These are phyloP conservation scores for Marasmius sp. DNA, from an alignment of 1,284 basidiomycete species.

Conservation along the genomic window DNA sequence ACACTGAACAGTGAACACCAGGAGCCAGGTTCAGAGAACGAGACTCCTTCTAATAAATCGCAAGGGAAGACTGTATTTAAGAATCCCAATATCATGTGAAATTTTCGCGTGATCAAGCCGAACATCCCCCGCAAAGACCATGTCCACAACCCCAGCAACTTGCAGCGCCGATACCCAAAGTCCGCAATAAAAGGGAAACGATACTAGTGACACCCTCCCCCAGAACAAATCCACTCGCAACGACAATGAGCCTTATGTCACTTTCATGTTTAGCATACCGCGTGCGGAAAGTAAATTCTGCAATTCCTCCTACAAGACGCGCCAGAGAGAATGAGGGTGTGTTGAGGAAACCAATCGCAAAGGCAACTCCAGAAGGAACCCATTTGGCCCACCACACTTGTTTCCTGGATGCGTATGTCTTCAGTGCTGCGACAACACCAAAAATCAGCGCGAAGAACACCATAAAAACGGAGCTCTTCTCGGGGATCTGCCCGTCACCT, in stretches of 20 bases:
- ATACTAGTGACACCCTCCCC: slow-evolving; percentile 93
- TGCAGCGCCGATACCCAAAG: slow-evolving; percentile 68
- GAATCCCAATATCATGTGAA: no score
- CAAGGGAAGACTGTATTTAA: no score
- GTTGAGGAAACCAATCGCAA: slow-evolving; percentile 91
- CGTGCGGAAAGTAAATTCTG: slow-evolving; percentile 71
- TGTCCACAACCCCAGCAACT: slow-evolving; percentile 86
- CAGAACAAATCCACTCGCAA: slow-evolving; percentile 95
- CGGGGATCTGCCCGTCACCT: slow-evolving; percentile 84
- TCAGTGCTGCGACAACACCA: slow-evolving; percentile 65
- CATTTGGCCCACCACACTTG: slow-evolving; percentile 58
- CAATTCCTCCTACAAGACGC: slow-evolving; percentile 83
- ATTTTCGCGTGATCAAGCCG: slow-evolving; percentile 16
- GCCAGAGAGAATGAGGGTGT: slow-evolving; percentile 95
- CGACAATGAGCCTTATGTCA: slow-evolving; percentile 80
- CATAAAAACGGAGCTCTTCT: slow-evolving; percentile 82
- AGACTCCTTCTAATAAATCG: no score
- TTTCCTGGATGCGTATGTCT: slow-evolving; percentile 57
- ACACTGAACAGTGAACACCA: no score
- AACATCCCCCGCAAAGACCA: slow-evolving; percentile 71
- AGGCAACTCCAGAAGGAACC: slow-evolving; percentile 89
- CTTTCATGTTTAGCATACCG: slow-evolving; percentile 46
- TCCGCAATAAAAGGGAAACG: slow-evolving; percentile 74
- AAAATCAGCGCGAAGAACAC: slow-evolving; percentile 72
- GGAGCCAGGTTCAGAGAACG: no score